Evolutionary conservation across 305 asterid genomes (phyloP), one percentile per base, ranked within the genome.

Genomic region (Fraxinus latifolia): DNA sequence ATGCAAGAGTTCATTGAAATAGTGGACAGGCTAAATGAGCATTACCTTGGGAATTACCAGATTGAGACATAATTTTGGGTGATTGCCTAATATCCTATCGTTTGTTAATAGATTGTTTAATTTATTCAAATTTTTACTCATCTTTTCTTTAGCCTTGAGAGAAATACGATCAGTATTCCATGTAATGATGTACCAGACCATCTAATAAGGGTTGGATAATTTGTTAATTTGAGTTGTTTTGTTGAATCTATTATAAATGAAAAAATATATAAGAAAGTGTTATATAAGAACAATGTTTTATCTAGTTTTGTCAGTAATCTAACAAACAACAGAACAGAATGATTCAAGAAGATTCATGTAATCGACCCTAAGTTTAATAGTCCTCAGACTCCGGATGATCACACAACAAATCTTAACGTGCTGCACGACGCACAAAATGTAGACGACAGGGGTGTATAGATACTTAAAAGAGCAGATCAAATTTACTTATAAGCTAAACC

Each of bases 21-120:
- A 82, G 78, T 6, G 90, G 95, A 72, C 85, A 80, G 42, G 53
- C 53, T 17, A 91, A 89, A 80, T 90, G 94, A 96, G 83, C 91
- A 44, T 88, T 89, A 82, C 86, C 60, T 15, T 89, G 94, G 96
- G 83, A 91, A 53, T 88, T 89, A 83, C 87, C 27, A 55, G 67
- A 81, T 77, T 85, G 84, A 89, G 89, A 84, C 87, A 87, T 77
- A 83, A 86, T 85, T 86, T 81, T 85, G 90, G 85, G 39, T 89
- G 84, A 90, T 31, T 58, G 11, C 14, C 23, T 17, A 74, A 82
- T 86, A 81, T 50, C n/a, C 5, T 50, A 11, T 70, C 76, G 77
- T 85, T 14, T 87, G 81, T 34, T 78, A 65, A 84, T 82, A 83
- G 58, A 7, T 31, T 76, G 80, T 82, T 83, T 65, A 65, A 65